A percentile compares a stretch with the other conserved stretches of the same genome.
Evolutionary conservation across 139 green algal species (phyloP).

Genomic region (Pseudopediastrum boryanum): DNA sequence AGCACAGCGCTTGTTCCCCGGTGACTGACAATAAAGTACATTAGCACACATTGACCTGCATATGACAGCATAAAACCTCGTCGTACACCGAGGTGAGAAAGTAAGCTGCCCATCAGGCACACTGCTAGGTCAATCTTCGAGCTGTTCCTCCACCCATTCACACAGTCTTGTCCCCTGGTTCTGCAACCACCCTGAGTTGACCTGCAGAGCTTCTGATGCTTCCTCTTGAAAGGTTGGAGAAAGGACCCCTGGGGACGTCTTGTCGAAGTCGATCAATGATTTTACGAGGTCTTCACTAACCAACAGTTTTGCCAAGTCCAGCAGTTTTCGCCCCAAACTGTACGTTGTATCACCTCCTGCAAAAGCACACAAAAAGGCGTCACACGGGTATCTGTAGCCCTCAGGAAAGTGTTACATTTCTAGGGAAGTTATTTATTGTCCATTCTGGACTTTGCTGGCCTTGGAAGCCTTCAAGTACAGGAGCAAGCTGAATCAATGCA

Average conservation of each 20-base stretch:
- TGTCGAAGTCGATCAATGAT: not conserved
- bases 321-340: constrained; percentile 15
- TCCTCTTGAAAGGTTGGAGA: constrained; percentile 32
- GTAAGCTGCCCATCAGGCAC: no score
- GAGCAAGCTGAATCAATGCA: not conserved
- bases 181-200: constrained; percentile 23
- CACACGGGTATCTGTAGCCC: not conserved
- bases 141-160: constrained; percentile 9
- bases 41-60: no score
- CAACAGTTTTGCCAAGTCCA: constrained; percentile 29
- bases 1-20: no score
- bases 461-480: not conserved
- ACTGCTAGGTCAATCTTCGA: no score
- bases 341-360: constrained; percentile 28
- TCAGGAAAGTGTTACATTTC: not conserved
- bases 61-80: no score
- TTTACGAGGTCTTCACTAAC: constrained; percentile 6
- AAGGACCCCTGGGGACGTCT: not conserved
- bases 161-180: constrained; percentile 26
- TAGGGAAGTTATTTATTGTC: not conserved
- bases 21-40: no score
- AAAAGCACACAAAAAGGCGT: not conserved
- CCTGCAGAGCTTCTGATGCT: constrained; percentile 13
- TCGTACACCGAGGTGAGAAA: no score
- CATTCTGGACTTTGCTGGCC: not conserved